These are phyloP conservation scores for Ceratocystis variospora DNA, from an alignment of 2,329 filamentous ascomycete species.

Conservation along the genomic window DNA sequence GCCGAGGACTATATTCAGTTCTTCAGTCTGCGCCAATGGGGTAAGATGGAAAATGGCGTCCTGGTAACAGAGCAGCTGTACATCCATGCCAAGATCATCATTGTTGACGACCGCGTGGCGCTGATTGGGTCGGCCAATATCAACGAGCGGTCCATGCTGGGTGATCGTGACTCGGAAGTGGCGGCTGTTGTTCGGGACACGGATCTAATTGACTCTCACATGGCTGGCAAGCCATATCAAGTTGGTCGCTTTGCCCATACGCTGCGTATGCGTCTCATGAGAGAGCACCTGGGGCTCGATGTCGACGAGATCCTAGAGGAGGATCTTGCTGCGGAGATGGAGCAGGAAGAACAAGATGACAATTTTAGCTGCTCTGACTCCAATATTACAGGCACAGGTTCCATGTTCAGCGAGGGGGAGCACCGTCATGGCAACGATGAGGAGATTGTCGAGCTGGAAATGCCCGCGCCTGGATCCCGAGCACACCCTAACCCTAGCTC, in stretches of 20 bases:
- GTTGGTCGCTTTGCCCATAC: conserved; percentile 90
- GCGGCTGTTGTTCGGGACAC: conserved; percentile 84
- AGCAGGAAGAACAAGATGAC: conserved; percentile 36
- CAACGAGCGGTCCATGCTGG: conserved; percentile 93
- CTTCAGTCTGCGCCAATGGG: conserved; percentile 85
- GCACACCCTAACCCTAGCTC: conserved; percentile 64
- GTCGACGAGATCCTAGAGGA: conserved; percentile 82
- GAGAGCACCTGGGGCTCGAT: conserved; percentile 90
- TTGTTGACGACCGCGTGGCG: conserved; percentile 84
- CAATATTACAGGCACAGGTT: conserved; percentile 29
- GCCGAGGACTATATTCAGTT: conserved; percentile 94
- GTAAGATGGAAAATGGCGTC: conserved; percentile 70
- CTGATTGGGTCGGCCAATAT: conserved; percentile 97
- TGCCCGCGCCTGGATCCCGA: conserved; percentile 30
- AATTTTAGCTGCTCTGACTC: neutral
- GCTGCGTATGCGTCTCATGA: conserved; percentile 83
- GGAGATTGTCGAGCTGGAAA: neutral
- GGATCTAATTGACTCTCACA: conserved; percentile 80
- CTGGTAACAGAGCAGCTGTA: conserved; percentile 93
- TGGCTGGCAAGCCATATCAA: conserved; percentile 78
- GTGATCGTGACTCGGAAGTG: conserved; percentile 79
- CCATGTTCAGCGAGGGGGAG: conserved; percentile 11
- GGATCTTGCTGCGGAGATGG: conserved; percentile 53
- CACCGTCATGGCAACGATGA: too few species aligned
- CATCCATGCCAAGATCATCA: conserved; percentile 93